A percentile compares a stretch with the other conserved stretches of the same genome.
Evolutionary conservation across 2,329 filamentous ascomycete species (phyloP).

Genomic region (Trichoderma guizhouense): DNA sequence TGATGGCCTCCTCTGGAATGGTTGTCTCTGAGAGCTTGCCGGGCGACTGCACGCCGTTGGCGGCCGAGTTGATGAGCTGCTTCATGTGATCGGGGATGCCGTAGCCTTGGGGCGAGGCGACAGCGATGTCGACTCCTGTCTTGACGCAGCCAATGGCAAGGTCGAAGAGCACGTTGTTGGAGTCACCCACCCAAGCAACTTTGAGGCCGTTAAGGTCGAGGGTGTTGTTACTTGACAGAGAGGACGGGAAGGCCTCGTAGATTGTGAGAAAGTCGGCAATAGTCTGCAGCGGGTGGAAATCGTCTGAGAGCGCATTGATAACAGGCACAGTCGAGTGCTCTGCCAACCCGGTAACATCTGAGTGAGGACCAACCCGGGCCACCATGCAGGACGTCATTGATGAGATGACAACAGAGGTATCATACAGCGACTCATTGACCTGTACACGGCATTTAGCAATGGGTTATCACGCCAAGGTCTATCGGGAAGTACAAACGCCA

Average conservation of each 20-base stretch:
- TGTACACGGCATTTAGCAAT: constrained; percentile 30
- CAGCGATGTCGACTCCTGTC: constrained; percentile 78
- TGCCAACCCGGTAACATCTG: constrained; percentile 69
- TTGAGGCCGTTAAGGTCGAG: constrained; percentile 80
- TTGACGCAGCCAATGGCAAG: constrained; percentile 85
- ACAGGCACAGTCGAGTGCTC: constrained; percentile 74
- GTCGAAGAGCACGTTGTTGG: constrained; percentile 96
- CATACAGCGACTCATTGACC: constrained; percentile 92
- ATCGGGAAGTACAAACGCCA: constrained; percentile 55
- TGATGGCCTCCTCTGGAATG: constrained; percentile 79
- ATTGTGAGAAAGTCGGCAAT: constrained; percentile 94
- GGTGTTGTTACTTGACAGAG: constrained; percentile 34
- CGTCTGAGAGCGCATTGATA: constrained; percentile 83
- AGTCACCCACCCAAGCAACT: constrained; percentile 93
- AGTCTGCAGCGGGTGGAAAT: constrained; percentile 90
- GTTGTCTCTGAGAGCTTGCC: constrained; percentile 73
- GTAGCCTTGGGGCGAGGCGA: constrained; percentile 84
- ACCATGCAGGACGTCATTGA: constrained; percentile 86
- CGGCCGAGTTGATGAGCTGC: constrained; percentile 65
- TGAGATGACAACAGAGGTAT: constrained; percentile 90
- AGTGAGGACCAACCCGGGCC: constrained; percentile 72
- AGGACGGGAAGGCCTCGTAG: constrained; percentile 66
- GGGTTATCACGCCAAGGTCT: not conserved
- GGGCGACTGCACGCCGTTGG: constrained; percentile 52
- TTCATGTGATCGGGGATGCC: constrained; percentile 74